These are phyloP conservation scores for Cinchona pubescens DNA, from an alignment of 257 asterid genomes.

Conservation along the genomic window DNA sequence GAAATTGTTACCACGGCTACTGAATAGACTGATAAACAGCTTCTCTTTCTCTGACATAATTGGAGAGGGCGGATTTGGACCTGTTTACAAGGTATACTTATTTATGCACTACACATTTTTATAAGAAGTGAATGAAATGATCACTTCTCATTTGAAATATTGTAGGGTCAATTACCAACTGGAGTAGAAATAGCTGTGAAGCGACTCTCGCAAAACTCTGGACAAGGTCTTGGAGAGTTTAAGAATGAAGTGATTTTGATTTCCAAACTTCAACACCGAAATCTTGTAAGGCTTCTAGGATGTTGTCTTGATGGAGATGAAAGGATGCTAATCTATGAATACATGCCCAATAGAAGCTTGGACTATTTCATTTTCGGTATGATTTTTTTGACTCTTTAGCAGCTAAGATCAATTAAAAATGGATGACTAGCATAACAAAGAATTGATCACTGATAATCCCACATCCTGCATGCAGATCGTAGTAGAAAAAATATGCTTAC, in stretches of 20 bases:
- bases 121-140: neutral
- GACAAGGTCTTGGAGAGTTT: constrained; percentile 35
- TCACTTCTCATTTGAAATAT: neutral
- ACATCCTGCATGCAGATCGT: constrained; percentile 17
- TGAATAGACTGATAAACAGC: too few relatives aligned
- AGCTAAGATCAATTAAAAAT: neutral
- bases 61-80: constrained; percentile 51
- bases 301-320: constrained; percentile 38
- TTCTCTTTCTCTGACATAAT: constrained; percentile 33
- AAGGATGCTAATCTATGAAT: constrained; percentile 43
- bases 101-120: neutral
- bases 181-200: constrained; percentile 44
- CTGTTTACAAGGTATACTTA: constrained; percentile 48
- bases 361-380: constrained; percentile 38
- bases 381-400: neutral
- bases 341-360: constrained; percentile 38
- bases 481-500: constrained; percentile 11
- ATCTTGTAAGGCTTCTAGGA: constrained; percentile 43
- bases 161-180: constrained; percentile 33
- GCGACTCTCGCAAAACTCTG: constrained; percentile 35
- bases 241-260: constrained; percentile 29
- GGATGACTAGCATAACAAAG: too few relatives aligned
- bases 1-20: constrained; percentile 33
- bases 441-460: neutral
- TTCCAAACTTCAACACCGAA: constrained; percentile 45